Base-by-base conservation (phyloP, 2,329 filamentous ascomycete genomes). In the Fusarium anthophilum region DNA sequence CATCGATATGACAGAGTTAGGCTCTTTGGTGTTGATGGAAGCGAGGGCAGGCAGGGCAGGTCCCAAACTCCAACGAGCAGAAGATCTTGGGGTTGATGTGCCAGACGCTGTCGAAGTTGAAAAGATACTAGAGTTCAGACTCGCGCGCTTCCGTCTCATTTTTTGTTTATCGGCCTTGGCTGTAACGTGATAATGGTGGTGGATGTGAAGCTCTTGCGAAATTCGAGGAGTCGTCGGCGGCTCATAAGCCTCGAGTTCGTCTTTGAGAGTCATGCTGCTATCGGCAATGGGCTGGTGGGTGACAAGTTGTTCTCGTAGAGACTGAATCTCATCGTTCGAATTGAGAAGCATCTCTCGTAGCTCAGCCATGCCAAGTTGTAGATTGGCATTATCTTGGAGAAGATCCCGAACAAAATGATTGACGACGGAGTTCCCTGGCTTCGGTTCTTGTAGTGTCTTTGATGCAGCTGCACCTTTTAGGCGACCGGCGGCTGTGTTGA, bases 391-490 rank as follows among this genome's bases (percentile, higher is more conserved):
- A 81, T 99, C 96, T 78, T 97, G 92, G 24, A 99, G 86, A 63
- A 99, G 93, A 81, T 98, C 96, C 76, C 95, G 94, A 63, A 99
- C 96, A 77, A 99, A 98, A 79, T 97, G 94, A 26, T 94, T 95
- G n/a, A 98, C 94, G 43, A 97, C 94, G 66, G 87, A 91, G 70
- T 87, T 90, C 15, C 89, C 87, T 63, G 85, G 86, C 74, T 89
- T 89, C 37, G 89, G 87, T 8, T 88, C 87, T 8, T 87, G 87
- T 45, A 93, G 84, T 6, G 91, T 90, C 74, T 91, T 92, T 35
- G 88, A 87, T 2, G 92, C 94, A 7, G 94, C 94, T 18, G 93
- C 93, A 15, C 93, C 93, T 82, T 96, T 96, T 60, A 97, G 86
- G 62, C 94, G 89, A 38, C 92, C 93, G 18, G 94, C 94, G 6